Evolutionary conservation across 2,329 filamentous ascomycete species (phyloP).

Genomic region (Epichloe elymi): DNA sequence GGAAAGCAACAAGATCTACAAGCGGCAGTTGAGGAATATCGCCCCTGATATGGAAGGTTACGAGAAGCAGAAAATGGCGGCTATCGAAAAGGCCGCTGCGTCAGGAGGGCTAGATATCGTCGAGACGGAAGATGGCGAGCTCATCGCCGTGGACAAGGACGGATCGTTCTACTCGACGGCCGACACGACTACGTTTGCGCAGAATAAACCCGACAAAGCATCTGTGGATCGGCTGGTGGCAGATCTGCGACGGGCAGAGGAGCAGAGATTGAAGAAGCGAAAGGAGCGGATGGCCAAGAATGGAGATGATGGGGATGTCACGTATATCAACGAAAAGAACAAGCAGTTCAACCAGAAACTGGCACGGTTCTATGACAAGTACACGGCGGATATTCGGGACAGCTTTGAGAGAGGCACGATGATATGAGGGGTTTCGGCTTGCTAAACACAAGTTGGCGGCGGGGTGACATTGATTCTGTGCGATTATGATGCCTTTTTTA

Average conservation of each 20-base stretch:
- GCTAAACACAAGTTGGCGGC: no score
- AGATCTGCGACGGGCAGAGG: conserved; percentile 81
- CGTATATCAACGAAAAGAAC: conserved; percentile 99
- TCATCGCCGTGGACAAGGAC: conserved; percentile 85
- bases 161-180: conserved; percentile 85
- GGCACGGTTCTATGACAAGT: conserved; percentile 93
- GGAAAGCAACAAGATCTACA: conserved; percentile 87
- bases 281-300: conserved; percentile 63
- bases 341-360: conserved; percentile 99
- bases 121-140: conserved; percentile 86
- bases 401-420: conserved; percentile 96
- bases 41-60: conserved; percentile 72
- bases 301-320: conserved; percentile 82
- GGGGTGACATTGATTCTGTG: no score
- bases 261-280: conserved; percentile 72
- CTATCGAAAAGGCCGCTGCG: conserved; percentile 72
- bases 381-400: conserved; percentile 91
- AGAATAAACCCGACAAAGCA: conserved; percentile 77
- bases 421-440: conserved; percentile 42
- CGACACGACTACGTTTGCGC: conserved; percentile 65
- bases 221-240: conserved; percentile 78
- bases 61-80: conserved; percentile 70
- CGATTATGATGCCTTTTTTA: conserved; percentile 1
- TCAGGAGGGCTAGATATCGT: conserved; percentile 82
- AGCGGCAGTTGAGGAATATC: conserved; percentile 71